Percentiles rank a stretch among this genome's conserved stretches.
These are phyloP conservation scores for Nyctanthes arbortristis DNA, from an alignment of 257 asterid species.

Conservation along the genomic window DNA sequence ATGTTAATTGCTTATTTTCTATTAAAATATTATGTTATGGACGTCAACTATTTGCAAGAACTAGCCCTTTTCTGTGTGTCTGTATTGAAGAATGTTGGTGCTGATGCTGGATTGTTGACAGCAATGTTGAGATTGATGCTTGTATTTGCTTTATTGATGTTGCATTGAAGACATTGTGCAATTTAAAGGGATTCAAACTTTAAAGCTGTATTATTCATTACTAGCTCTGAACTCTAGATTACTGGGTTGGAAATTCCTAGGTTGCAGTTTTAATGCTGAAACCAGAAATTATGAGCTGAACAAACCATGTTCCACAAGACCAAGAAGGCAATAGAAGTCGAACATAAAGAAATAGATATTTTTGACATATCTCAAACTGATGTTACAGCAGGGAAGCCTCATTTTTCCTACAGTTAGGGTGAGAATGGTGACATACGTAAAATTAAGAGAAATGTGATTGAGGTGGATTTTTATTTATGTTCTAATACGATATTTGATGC, in stretches of 20 bases:
- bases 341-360: not conserved
- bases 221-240: not conserved
- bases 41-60: not conserved
- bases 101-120: not conserved
- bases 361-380: not conserved
- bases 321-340: not conserved
- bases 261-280: not conserved
- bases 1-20: not conserved
- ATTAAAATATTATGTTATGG: not conserved
- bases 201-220: not conserved
- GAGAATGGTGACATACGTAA: too few relatives aligned
- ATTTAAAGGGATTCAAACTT: not conserved
- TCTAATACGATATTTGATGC: too few relatives aligned
- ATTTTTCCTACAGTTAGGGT: too few relatives aligned
- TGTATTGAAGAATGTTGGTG: not conserved
- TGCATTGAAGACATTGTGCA: not conserved
- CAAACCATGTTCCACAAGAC: not conserved
- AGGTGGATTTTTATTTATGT: too few relatives aligned
- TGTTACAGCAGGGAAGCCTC: not conserved
- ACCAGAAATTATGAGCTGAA: not conserved
- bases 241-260: not conserved
- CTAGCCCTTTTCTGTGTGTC: not conserved
- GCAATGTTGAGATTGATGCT: not conserved
- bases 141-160: not conserved
- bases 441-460: too few relatives aligned